Evolutionary conservation across 305 asterid species (phyloP).

Genomic region (Fraxinus paxiana): DNA sequence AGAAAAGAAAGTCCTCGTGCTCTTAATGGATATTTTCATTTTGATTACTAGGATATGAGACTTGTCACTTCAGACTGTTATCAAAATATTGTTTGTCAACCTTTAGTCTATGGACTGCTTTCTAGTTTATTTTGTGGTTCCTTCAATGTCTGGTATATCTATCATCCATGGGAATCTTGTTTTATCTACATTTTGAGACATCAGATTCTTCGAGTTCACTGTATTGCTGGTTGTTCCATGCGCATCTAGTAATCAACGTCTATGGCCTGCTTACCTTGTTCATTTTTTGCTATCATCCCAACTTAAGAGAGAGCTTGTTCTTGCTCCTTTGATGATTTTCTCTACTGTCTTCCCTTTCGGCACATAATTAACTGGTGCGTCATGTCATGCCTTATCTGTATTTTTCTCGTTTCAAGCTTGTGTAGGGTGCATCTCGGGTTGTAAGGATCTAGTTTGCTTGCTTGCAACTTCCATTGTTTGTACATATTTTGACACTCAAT

Average conservation of each 20-base stretch:
- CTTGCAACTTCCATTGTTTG: background rate
- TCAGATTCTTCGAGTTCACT: background rate
- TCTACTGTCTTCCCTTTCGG: background rate
- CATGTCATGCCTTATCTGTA: background rate
- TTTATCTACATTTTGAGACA: background rate
- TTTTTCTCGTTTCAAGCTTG: background rate
- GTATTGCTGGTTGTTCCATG: background rate
- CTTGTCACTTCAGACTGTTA: background rate
- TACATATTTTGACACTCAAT: background rate
- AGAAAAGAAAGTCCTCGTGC: background rate
- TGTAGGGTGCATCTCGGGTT: background rate
- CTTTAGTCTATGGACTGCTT: background rate
- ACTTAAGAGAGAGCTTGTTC: slow-evolving; percentile 37
- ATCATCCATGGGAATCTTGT: background rate
- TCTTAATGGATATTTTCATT: background rate
- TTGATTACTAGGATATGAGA: background rate
- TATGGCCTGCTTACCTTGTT: background rate
- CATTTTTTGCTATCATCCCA: background rate
- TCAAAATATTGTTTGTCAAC: background rate
- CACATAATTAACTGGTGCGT: background rate
- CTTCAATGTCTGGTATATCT: background rate
- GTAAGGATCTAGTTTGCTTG: background rate
- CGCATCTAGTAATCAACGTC: background rate
- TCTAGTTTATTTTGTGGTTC: background rate
- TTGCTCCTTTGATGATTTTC: background rate